Conservation (phyloP, 768 basidiomycete species). For the Suillus plorans region DNA sequence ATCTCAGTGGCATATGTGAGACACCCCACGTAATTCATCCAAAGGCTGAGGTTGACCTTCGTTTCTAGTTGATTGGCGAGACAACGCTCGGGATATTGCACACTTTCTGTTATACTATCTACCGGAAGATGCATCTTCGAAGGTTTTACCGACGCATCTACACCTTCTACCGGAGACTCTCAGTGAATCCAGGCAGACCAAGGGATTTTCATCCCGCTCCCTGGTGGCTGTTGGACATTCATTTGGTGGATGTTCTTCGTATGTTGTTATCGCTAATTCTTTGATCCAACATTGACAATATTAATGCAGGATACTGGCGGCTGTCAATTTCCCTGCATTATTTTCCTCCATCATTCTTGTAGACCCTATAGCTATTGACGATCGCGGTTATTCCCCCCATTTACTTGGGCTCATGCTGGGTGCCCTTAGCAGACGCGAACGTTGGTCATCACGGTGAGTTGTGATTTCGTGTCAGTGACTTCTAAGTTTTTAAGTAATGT, state of each 20-base stretch:
- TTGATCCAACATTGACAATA: conserved; percentile 2
- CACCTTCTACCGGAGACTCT: conserved; percentile 45
- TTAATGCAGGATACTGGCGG: conserved; percentile 56
- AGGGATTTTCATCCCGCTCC: conserved; percentile 53
- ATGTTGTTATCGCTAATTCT: conserved; percentile 28
- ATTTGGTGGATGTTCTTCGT: conserved; percentile 79
- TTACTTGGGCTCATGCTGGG: conserved; percentile 16
- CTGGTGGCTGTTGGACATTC: conserved; percentile 81
- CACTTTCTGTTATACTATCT: conserved; percentile 73
- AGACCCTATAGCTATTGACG: conserved; percentile 67
- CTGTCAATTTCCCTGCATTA: conserved; percentile 58
- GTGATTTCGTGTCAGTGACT: neutral
- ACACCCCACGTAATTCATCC: conserved; percentile 7
- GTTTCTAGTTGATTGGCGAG: conserved; percentile 69
- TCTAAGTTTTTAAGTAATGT: neutral
- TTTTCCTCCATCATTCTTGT: conserved; percentile 74
- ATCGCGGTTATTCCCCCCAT: conserved; percentile 3
- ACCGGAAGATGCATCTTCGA: conserved; percentile 40
- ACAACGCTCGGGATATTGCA: conserved; percentile 74
- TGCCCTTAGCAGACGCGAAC: conserved; percentile 53
- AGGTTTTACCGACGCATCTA: conserved; percentile 52
- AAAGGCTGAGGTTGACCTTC: neutral
- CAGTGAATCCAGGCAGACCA: conserved; percentile 38
- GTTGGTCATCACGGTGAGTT: conserved; percentile 62
- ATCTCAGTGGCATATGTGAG: conserved; percentile 61